Percentiles rank a stretch among this genome's conserved stretches.
phyloP scores from a whole-genome alignment of 2,329 filamentous ascomycete species.

The Talaromyces rugulosus region DNA sequence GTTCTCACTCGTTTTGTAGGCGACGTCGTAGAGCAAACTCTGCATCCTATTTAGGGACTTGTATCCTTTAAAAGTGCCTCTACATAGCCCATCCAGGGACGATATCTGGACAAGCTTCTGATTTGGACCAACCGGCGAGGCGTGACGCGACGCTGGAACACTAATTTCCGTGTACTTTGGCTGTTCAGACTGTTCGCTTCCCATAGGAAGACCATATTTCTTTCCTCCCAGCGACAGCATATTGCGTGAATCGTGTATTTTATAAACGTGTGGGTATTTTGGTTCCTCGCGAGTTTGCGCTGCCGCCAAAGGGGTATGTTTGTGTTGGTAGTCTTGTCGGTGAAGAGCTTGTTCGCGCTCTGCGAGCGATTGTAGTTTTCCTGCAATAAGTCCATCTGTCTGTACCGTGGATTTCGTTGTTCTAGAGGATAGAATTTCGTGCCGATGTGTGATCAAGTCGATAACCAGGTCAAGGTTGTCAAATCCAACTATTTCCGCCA shows the following conservation, averaged over 20 bases:
- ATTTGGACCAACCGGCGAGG: slow-evolving; percentile 64
- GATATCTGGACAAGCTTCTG: slow-evolving; percentile 74
- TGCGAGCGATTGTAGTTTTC: slow-evolving; percentile 65
- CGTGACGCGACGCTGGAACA: slow-evolving; percentile 78
- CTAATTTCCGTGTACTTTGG: slow-evolving; percentile 84
- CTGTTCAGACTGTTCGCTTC: slow-evolving; percentile 66
- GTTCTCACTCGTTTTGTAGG: slow-evolving; percentile 93
- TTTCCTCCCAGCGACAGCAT: slow-evolving; percentile 73
- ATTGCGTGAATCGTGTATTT: slow-evolving; percentile 76
- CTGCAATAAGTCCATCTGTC: slow-evolving; percentile 43
- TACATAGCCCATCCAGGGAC: slow-evolving; percentile 83
- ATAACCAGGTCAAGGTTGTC: slow-evolving; percentile 91
- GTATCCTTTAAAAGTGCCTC: slow-evolving; percentile 90
- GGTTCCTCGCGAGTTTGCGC: slow-evolving; percentile 66
- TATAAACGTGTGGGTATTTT: slow-evolving; percentile 92
- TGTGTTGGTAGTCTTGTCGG: slow-evolving; percentile 76
- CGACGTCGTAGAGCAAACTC: slow-evolving; percentile 90
- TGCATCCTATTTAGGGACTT: slow-evolving; percentile 96
- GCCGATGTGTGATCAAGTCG: slow-evolving; percentile 75
- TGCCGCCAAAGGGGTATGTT: slow-evolving; percentile 66
- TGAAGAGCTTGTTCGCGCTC: slow-evolving; percentile 76
- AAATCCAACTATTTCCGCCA: slow-evolving; percentile 88
- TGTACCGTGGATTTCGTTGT: slow-evolving; percentile 26
- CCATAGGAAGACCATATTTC: slow-evolving; percentile 76
- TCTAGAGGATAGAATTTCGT: slow-evolving; percentile 56